Percentiles rank a stretch among this genome's conserved stretches.
Evolutionary conservation across 2,329 filamentous ascomycete species (phyloP).

Genomic region (Cytospora piceicola): DNA sequence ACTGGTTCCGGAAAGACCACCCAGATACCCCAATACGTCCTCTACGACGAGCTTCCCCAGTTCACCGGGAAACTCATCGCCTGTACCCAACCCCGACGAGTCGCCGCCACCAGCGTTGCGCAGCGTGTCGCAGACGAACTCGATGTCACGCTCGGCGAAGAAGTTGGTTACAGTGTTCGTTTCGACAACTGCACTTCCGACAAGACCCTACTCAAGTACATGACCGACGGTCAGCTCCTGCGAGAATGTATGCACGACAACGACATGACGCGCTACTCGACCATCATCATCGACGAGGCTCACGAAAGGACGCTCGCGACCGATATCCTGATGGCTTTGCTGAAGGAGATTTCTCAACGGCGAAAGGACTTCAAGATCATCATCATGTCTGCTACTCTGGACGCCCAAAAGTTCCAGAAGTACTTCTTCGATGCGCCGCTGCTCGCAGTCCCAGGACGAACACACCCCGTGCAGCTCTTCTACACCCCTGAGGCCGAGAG

Average conservation of each 20-base stretch:
- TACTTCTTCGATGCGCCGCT: slow-evolving; percentile 96
- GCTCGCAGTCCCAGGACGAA: slow-evolving; percentile 91
- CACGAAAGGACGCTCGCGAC: slow-evolving; percentile 97
- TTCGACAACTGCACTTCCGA: slow-evolving; percentile 93
- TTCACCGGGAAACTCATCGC: slow-evolving; percentile 85
- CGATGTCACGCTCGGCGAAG: slow-evolving; percentile 88
- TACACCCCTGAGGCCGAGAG: slow-evolving; percentile 96
- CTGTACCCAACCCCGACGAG: slow-evolving; percentile 96
- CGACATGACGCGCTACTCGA: slow-evolving; percentile 88
- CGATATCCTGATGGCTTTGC: slow-evolving; percentile 93
- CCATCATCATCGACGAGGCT: slow-evolving; percentile 97
- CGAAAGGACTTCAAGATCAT: slow-evolving; percentile 94
- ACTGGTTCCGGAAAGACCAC: slow-evolving; percentile 99
- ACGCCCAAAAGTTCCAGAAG: slow-evolving; percentile 96
- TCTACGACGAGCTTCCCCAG: slow-evolving; percentile 95
- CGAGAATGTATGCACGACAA: slow-evolving; percentile 97
- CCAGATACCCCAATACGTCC: slow-evolving; percentile 97
- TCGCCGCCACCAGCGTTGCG: slow-evolving; percentile 97
- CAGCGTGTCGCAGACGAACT: slow-evolving; percentile 97
- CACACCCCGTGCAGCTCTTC: slow-evolving; percentile 96
- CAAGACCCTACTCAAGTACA: slow-evolving; percentile 96
- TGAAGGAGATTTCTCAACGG: slow-evolving; percentile 85
- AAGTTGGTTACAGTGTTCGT: slow-evolving; percentile 98
- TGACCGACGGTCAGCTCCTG: slow-evolving; percentile 99
- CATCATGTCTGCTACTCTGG: slow-evolving; percentile 97